phyloP scores from a whole-genome alignment of 768 basidiomycete genomes.

The Pleurotus salmoneostramineus region DNA sequence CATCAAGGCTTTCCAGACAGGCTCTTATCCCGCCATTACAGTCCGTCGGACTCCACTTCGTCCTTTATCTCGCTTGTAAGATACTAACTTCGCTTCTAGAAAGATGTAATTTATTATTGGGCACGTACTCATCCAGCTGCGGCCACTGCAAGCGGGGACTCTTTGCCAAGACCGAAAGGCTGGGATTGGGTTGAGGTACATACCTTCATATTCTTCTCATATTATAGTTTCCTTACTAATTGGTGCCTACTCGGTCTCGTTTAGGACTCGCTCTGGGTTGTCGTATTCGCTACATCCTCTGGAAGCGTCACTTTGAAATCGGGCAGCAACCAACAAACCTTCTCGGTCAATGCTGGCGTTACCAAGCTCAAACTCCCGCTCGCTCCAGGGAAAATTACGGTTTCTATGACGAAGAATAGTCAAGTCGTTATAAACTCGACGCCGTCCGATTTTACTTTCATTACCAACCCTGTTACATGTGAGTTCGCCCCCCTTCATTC shows the following conservation, averaged over 20 bases:
- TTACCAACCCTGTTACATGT: conserved; percentile 32
- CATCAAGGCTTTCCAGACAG: conserved; percentile 65
- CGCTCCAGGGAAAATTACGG: conserved; percentile 51
- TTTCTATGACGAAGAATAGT: conserved; percentile 48
- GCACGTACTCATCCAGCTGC: conserved; percentile 60
- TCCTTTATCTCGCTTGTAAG: not conserved
- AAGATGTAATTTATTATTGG: conserved; percentile 52
- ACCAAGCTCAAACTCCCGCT: conserved; percentile 59
- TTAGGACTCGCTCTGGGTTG: conserved; percentile 63
- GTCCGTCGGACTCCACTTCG: conserved; percentile 33
- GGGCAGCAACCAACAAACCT: conserved; percentile 34
- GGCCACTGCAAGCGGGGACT: conserved; percentile 40
- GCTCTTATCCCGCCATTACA: conserved; percentile 52
- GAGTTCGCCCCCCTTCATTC: conserved; percentile 10
- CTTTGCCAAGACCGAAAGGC: conserved; percentile 42
- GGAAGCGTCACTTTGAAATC: conserved; percentile 49
- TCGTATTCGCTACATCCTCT: conserved; percentile 51
- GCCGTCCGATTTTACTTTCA: conserved; percentile 39
- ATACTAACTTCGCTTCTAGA: conserved; percentile 18
- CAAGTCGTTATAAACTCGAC: conserved; percentile 46
- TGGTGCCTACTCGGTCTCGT: conserved; percentile 4
- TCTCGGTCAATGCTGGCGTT: conserved; percentile 43
- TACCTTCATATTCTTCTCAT: conserved; percentile 8
- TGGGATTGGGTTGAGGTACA: conserved; percentile 50
- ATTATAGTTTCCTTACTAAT: not conserved